phyloP scores from a whole-genome alignment of 2,329 filamentous ascomycete genomes.

The Leptographium flavum region DNA sequence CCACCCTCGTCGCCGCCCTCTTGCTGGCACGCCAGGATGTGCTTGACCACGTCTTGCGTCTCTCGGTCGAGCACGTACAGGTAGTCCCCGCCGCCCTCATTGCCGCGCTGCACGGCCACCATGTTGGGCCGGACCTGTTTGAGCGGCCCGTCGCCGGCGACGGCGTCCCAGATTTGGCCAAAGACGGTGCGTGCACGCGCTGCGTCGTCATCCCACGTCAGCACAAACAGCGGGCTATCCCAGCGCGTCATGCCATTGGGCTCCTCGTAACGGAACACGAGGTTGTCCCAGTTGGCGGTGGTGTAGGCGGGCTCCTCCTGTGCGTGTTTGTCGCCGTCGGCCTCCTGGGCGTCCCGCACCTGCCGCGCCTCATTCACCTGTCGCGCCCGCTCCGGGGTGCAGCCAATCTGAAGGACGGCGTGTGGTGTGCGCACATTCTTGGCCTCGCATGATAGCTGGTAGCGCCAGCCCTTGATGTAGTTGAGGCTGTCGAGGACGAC shows the following conservation, averaged over 20 bases:
- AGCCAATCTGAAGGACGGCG: slow-evolving; percentile 57
- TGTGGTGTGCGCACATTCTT: slow-evolving; percentile 65
- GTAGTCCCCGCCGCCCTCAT: slow-evolving; percentile 56
- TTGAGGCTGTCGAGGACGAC: slow-evolving; percentile 70
- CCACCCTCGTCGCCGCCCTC: slow-evolving; percentile 46
- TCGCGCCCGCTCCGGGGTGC: slow-evolving; percentile 34
- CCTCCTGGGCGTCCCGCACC: not conserved
- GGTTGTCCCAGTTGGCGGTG: slow-evolving; percentile 56
- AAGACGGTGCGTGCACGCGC: slow-evolving; percentile 41
- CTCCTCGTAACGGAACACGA: slow-evolving; percentile 74
- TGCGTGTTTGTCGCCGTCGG: slow-evolving; percentile 18
- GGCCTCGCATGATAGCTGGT: slow-evolving; percentile 73
- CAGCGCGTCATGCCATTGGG: slow-evolving; percentile 74
- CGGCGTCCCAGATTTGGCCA: slow-evolving; percentile 59
- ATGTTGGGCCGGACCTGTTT: slow-evolving; percentile 60
- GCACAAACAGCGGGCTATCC: slow-evolving; percentile 71
- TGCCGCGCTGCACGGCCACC: slow-evolving; percentile 51
- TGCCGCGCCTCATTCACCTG: slow-evolving; percentile 48
- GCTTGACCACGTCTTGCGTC: slow-evolving; percentile 62
- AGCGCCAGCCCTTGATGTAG: slow-evolving; percentile 84
- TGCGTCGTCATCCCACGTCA: slow-evolving; percentile 60
- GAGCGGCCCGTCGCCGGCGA: slow-evolving; percentile 40
- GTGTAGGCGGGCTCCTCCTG: too few species aligned
- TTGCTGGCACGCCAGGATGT: slow-evolving; percentile 53
- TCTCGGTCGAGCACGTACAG: slow-evolving; percentile 67